phyloP scores from a whole-genome alignment of 257 asterid species.

The Solanum neorickii region DNA sequence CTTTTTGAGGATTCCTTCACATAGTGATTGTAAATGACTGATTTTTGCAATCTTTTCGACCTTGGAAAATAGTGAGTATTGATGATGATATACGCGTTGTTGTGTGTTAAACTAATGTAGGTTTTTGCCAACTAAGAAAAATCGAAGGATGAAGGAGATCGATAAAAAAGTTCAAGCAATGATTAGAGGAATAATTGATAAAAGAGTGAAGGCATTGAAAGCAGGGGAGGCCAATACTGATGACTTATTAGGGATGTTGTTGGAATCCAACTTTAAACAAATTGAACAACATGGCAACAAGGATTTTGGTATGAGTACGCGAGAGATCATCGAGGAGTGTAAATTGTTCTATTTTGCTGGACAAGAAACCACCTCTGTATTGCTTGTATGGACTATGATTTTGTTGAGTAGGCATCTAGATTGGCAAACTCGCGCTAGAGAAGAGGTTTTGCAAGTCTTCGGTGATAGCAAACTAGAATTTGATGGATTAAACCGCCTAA shows the following conservation, averaged over 20 bases:
- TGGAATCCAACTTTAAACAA: slow-evolving; percentile 9
- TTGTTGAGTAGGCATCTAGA: slow-evolving; percentile 5
- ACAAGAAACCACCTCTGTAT: slow-evolving; percentile 11
- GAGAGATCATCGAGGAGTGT: slow-evolving; percentile 18
- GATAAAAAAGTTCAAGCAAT: background rate
- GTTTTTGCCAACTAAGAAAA: slow-evolving; percentile 11
- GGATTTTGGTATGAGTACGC: background rate
- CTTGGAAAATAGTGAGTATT: background rate
- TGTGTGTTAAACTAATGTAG: background rate
- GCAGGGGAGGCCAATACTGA: background rate
- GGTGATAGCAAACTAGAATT: background rate
- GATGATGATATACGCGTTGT: background rate
- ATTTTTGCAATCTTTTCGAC: no score
- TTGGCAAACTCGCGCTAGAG: slow-evolving; percentile 20
- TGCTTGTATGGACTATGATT: slow-evolving; percentile 22
- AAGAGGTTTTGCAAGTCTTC: slow-evolving; percentile 11
- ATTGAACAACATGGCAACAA: background rate
- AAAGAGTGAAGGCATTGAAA: background rate
- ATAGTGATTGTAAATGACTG: no score
- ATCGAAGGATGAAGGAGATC: slow-evolving; percentile 9
- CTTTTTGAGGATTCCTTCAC: no score
- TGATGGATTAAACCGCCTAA: slow-evolving; percentile 12
- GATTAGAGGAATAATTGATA: background rate
- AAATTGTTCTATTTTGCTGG: slow-evolving; percentile 22
- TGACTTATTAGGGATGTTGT: slow-evolving; percentile 10